Conservation (phyloP, 2,329 filamentous ascomycete genomes). For the Ramularia collo-cygni region DNA sequence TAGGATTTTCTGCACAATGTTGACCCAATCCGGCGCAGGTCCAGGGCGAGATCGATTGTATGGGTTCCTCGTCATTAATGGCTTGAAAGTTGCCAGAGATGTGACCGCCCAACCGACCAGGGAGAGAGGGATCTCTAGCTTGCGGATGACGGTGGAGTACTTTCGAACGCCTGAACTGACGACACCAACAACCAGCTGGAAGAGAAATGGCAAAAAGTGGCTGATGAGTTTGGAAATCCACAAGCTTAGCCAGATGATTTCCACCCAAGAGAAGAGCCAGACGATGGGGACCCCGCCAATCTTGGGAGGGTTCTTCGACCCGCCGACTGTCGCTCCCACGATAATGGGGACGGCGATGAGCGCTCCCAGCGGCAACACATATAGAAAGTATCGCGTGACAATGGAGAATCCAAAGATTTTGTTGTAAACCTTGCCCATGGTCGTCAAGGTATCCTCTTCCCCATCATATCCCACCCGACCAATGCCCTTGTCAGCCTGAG, state of each 20-base stretch:
- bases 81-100: slow-evolving; percentile 54
- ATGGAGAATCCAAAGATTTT: slow-evolving; percentile 57
- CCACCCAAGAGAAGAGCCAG: slow-evolving; percentile 60
- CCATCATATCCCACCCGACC: slow-evolving; percentile 32
- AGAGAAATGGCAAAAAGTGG: slow-evolving; percentile 52
- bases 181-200: slow-evolving; percentile 55
- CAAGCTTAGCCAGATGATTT: slow-evolving; percentile 57
- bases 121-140: slow-evolving; percentile 55
- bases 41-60: slow-evolving; percentile 18
- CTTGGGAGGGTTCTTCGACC: slow-evolving; percentile 30
- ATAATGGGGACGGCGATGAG: slow-evolving; percentile 58
- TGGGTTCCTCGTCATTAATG: slow-evolving; percentile 37
- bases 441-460: slow-evolving; percentile 51
- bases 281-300: slow-evolving; percentile 52
- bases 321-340: slow-evolving; percentile 48
- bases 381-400: slow-evolving; percentile 57
- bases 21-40: slow-evolving; percentile 41
- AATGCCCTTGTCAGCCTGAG: slow-evolving; percentile 19
- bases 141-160: slow-evolving; percentile 52
- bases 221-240: slow-evolving; percentile 57
- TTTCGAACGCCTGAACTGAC: slow-evolving; percentile 59
- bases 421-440: slow-evolving; percentile 54
- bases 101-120: slow-evolving; percentile 55
- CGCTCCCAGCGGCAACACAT: slow-evolving; percentile 51
- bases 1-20: slow-evolving; percentile 56